phyloP scores from a whole-genome alignment of 495 filamentous ascomycete species.

The Xylaria sp. region DNA sequence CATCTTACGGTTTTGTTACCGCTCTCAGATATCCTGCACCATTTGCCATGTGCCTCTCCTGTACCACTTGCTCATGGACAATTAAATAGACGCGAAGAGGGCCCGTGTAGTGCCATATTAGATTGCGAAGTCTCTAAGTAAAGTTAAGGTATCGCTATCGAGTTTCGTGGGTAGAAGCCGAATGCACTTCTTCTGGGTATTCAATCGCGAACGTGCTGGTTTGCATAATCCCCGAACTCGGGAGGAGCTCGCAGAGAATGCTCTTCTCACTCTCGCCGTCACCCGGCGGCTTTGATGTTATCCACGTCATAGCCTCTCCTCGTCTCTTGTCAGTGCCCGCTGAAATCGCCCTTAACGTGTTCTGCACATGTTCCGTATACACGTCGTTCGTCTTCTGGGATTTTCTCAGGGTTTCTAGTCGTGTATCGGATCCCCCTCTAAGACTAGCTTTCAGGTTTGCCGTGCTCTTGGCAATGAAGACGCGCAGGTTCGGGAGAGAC shows the following conservation, averaged over 20 bases:
- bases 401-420: neutral
- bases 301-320: slow-evolving; percentile 11
- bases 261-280: slow-evolving; percentile 21
- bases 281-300: neutral
- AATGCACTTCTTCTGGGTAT: neutral
- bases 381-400: slow-evolving; percentile 2
- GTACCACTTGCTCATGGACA: too few relatives aligned
- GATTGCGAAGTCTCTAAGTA: neutral
- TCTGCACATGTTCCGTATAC: slow-evolving; percentile 10
- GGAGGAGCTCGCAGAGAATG: neutral
- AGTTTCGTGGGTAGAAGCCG: neutral
- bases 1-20: neutral
- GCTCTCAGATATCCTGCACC: neutral
- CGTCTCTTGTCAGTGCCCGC: slow-evolving; percentile 8
- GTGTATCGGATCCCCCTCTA: slow-evolving; percentile 3
- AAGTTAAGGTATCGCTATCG: too few relatives aligned
- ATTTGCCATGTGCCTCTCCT: neutral
- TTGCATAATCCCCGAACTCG: neutral
- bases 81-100: neutral
- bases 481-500: slow-evolving; percentile 19
- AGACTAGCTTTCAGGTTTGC: slow-evolving; percentile 5
- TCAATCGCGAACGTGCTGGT: slow-evolving; percentile 5
- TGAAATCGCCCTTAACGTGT: neutral
- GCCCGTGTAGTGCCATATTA: neutral
- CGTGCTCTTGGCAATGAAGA: slow-evolving; percentile 9